Evolutionary conservation across 208 protist species (phyloP).

Genomic region (Angomonas deanei): DNA sequence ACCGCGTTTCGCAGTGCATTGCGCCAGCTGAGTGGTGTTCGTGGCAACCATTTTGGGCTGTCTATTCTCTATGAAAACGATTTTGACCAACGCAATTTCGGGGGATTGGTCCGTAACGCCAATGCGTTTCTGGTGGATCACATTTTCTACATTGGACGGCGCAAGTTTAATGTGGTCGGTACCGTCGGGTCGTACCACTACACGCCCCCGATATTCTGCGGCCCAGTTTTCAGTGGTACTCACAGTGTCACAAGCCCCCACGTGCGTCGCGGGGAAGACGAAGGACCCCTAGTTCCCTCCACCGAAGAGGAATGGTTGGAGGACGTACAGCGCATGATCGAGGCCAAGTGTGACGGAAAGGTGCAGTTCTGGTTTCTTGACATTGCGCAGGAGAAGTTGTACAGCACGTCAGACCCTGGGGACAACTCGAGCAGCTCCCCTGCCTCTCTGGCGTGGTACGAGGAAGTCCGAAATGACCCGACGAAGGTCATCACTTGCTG

Average conservation of each 20-base stretch:
- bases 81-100: conserved; percentile 82
- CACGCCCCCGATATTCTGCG: conserved; percentile 65
- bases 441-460: conserved; percentile 37
- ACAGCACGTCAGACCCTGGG: conserved; percentile 8
- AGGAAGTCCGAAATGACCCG: conserved; percentile 1
- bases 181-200: conserved; percentile 82
- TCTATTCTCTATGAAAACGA: conserved; percentile 86
- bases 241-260: not conserved
- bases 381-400: conserved; percentile 59
- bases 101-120: conserved; percentile 77
- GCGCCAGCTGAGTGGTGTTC: conserved; percentile 12
- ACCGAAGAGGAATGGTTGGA: not conserved
- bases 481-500: conserved; percentile 28
- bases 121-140: conserved; percentile 85
- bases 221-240: not conserved
- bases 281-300: too few relatives aligned
- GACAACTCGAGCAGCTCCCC: conserved; percentile 6
- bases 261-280: too few relatives aligned
- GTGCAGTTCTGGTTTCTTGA: conserved; percentile 64
- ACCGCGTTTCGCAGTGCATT: conserved; percentile 22
- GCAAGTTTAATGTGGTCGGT: conserved; percentile 79
- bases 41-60: conserved; percentile 41
- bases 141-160: conserved; percentile 71
- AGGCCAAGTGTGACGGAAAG: conserved; percentile 9
- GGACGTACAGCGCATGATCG: conserved; percentile 5